Evolutionary conservation across 78 protist genomes (phyloP), one percentile per base, ranked within the genome.

Genomic region (Planoprotostelium fungivorum): DNA sequence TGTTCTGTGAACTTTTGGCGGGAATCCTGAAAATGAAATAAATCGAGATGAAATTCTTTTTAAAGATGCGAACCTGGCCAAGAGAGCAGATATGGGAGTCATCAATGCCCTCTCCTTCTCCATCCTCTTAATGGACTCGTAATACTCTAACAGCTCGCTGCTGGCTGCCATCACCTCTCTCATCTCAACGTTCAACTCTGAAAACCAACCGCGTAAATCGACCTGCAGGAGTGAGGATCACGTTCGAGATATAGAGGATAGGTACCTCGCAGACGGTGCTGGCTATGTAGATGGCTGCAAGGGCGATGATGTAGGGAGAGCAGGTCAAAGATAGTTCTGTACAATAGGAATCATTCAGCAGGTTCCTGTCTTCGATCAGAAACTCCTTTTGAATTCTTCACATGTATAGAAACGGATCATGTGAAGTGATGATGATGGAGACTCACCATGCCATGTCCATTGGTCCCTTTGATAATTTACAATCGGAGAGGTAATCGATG

Each of bases 331-430:
- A 91, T 0, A 94, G 88, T 28, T 92, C 94, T 0, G 96, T 94
- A 23, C 85, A 89, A 83, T 94, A 94, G 10, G 94, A 91, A 84
- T 94, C 96, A 83, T 94, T 94, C 5, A 94, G 92, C 34, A 94
- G 23, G 36, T n/a, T 88, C 89, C 89, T 88, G 37, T 25, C 16
- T 37, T 85, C 16, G 37, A 25, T 35, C 16, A 36, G 16, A 37
- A 85, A n/a, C n/a, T n/a, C n/a, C n/a, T n/a, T 51, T 51, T 16
- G 73, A 51, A 51, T 51, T 51, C 16, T 51, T 25, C 73, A 51
- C 73, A 51, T 51, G 73, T 16, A 25, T 51, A 25, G 73, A 51
- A 51, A 51, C 5, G 16, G 87, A 25, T 25, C 37, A 37, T 36
- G 16, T 37, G 37, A 85, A 85, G 37, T 25, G 16, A 25, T 25